These are phyloP conservation scores for Flaveria brownii DNA, from an alignment of 129 eudicot genomes.

Conservation along the genomic window DNA sequence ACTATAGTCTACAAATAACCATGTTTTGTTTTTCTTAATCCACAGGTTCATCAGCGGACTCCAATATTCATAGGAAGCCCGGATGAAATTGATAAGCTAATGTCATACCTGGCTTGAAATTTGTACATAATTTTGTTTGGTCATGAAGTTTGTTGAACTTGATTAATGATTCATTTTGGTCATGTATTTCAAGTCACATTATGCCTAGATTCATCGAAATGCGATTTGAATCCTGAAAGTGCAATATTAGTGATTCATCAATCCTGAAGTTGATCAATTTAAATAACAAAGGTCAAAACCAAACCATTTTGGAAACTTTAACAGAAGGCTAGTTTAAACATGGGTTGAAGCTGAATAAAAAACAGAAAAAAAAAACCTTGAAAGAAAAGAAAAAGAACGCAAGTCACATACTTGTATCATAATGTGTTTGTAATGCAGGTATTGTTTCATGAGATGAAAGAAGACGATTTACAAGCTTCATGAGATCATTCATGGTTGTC, in stretches of 20 bases:
- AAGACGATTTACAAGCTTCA: constrained; percentile 10
- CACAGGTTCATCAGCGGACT: constrained; percentile 89
- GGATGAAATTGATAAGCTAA: constrained; percentile 74
- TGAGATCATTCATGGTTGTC: constrained; percentile 35
- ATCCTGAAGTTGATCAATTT: neutral
- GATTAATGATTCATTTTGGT: constrained; percentile 14
- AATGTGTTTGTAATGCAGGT: constrained; percentile 19
- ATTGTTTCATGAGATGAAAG: constrained; percentile 26
- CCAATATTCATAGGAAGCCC: constrained; percentile 90
- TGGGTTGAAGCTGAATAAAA: constrained; percentile 9
- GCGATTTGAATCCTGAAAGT: neutral
- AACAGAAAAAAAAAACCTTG: neutral
- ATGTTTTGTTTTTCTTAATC: neutral
- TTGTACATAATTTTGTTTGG: neutral
- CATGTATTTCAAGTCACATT: constrained; percentile 8
- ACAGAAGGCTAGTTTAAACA: constrained; percentile 20
- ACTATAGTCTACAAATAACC: constrained; percentile 7
- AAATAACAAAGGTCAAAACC: constrained; percentile 2
- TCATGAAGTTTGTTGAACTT: constrained; percentile 20
- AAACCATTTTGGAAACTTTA: constrained; percentile 4
- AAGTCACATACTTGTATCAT: constrained; percentile 37
- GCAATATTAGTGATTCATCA: neutral
- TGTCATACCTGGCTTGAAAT: constrained; percentile 56
- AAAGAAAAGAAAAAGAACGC: constrained; percentile 18
- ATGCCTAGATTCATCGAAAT: constrained; percentile 10